Conservation (phyloP, 169 alveolate species). For the Plasmodium gallinaceum region DNA sequence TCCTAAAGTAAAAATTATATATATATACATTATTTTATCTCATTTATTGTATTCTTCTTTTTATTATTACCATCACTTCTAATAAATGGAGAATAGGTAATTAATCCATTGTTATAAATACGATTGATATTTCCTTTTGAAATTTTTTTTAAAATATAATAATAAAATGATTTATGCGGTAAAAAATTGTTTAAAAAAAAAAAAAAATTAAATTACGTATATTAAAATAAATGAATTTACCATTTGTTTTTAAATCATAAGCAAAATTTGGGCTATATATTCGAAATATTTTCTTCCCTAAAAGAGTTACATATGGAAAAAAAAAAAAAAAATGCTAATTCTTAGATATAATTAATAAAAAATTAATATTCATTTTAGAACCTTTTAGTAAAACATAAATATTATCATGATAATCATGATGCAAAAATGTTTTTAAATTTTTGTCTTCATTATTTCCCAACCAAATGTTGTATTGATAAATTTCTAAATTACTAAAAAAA, state of each 20-base stretch:
- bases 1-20: slow-evolving; percentile 36
- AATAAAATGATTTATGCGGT: slow-evolving; percentile 1
- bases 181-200: background rate
- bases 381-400: slow-evolving; percentile 73
- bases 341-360: background rate
- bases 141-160: background rate
- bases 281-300: slow-evolving; percentile 73
- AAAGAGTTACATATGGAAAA: slow-evolving; percentile 13
- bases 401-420: slow-evolving; percentile 76
- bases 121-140: slow-evolving; percentile 41
- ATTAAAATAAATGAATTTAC: slow-evolving; percentile 17
- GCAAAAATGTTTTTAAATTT: slow-evolving; percentile 72
- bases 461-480: slow-evolving; percentile 72
- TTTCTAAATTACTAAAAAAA: slow-evolving; percentile 64
- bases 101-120: slow-evolving; percentile 62
- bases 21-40: slow-evolving; percentile 11
- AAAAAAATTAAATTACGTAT: background rate
- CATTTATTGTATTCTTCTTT: slow-evolving; percentile 6
- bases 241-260: slow-evolving; percentile 52
- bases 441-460: slow-evolving; percentile 66
- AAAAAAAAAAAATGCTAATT: slow-evolving; percentile 9
- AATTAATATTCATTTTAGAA: slow-evolving; percentile 5
- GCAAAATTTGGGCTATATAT: slow-evolving; percentile 78
- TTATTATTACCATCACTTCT: slow-evolving; percentile 73
- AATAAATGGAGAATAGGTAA: slow-evolving; percentile 71